Conservation (phyloP, 78 protist genomes). For the Dictyostelium citrinum region DNA sequence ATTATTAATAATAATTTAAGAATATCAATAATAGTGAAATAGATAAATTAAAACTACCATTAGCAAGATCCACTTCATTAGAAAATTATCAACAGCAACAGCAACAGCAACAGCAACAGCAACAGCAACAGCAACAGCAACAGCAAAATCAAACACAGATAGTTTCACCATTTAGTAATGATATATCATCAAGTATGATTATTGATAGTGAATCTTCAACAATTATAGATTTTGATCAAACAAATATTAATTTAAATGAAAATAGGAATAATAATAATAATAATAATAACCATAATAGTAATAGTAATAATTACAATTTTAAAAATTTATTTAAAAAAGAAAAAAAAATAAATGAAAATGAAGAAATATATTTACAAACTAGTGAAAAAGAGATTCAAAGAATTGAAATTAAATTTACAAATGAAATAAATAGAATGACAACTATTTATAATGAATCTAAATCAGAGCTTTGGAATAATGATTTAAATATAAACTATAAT, state of each 20-base stretch:
- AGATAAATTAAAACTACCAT: not conserved
- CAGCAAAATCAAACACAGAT: no score
- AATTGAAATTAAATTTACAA: not conserved
- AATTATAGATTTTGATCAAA: not conserved
- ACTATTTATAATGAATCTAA: constrained; percentile 1
- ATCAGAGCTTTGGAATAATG: constrained; percentile 29
- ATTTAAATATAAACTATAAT: not conserved
- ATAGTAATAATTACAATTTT: no score
- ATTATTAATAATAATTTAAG: not conserved
- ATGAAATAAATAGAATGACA: constrained; percentile 12
- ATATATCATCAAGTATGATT: not conserved
- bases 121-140: no score
- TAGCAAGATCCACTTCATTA: not conserved
- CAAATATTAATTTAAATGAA: not conserved
- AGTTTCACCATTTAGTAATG: not conserved
- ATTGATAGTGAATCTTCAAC: not conserved
- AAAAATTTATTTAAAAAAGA: no score
- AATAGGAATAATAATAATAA: no score
- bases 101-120: no score
- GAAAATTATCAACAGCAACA: not conserved
- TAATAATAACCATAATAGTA: no score
- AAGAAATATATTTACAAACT: not conserved
- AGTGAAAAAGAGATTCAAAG: not conserved
- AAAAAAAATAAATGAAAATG: no score
- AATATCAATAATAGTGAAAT: not conserved